A percentile compares a stretch with the other conserved stretches of the same genome.
Evolutionary conservation across 805 yeast genomes (phyloP).

Genomic region (Saturnispora quitensis): DNA sequence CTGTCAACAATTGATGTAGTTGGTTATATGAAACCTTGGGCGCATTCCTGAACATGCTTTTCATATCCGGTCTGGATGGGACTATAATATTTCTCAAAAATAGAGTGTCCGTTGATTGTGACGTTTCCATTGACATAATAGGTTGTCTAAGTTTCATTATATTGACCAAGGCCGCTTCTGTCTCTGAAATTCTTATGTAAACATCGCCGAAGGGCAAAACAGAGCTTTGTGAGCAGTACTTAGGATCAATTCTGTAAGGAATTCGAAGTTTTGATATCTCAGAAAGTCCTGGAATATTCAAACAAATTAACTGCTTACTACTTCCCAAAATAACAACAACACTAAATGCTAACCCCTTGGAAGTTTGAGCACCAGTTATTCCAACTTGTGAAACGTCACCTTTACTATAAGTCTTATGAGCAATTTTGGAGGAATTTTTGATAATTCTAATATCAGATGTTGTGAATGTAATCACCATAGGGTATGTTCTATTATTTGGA

Average conservation of each 20-base stretch:
- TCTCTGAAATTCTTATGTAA: slow-evolving; percentile 43
- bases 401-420: slow-evolving; percentile 54
- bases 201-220: slow-evolving; percentile 40
- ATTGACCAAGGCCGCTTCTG: slow-evolving; percentile 45
- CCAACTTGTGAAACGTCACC: slow-evolving; percentile 41
- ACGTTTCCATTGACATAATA: slow-evolving; percentile 21
- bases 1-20: slow-evolving; percentile 59
- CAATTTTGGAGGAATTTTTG: slow-evolving; percentile 50
- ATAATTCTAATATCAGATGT: slow-evolving; percentile 53
- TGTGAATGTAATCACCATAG: slow-evolving; percentile 50
- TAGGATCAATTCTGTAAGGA: slow-evolving; percentile 34
- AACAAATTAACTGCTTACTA: slow-evolving; percentile 21
- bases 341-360: slow-evolving; percentile 20
- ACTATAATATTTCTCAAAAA: slow-evolving; percentile 60
- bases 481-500: slow-evolving; percentile 48
- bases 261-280: slow-evolving; percentile 44
- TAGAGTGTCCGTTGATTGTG: slow-evolving; percentile 40
- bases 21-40: slow-evolving; percentile 53
- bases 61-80: slow-evolving; percentile 72
- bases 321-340: slow-evolving; percentile 23
- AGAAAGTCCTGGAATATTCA: slow-evolving; percentile 52
- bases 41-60: slow-evolving; percentile 81
- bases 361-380: slow-evolving; percentile 32
- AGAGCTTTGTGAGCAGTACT: slow-evolving; percentile 35
- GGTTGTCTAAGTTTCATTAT: slow-evolving; percentile 37